phyloP scores from a whole-genome alignment of 1,139 yeast genomes.

The Hemisphaericaspora lyxosophila region DNA sequence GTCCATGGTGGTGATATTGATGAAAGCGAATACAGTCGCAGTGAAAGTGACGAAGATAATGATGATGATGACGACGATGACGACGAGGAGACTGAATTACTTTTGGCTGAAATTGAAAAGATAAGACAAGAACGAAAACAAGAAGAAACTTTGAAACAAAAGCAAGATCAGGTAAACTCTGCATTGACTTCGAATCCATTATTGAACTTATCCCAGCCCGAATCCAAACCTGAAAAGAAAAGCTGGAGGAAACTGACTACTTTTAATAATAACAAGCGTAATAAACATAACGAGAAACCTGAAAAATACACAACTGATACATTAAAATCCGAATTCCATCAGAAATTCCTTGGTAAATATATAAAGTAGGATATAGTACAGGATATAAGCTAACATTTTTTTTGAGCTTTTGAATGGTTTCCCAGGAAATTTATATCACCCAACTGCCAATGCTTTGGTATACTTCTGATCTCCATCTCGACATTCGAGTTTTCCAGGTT shows the following conservation, averaged over 20 bases:
- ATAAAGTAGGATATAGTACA: too few relatives aligned
- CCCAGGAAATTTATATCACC: too few relatives aligned
- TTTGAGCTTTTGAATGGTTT: too few relatives aligned
- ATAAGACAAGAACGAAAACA: slow-evolving; percentile 41
- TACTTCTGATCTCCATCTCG: too few relatives aligned
- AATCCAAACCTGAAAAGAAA: slow-evolving; percentile 26
- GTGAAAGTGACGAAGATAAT: slow-evolving; percentile 10
- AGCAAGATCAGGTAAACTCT: slow-evolving; percentile 20
- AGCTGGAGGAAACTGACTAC: slow-evolving; percentile 60
- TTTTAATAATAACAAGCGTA: slow-evolving; percentile 29
- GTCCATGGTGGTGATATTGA: slow-evolving; percentile 14
- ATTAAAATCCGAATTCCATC: slow-evolving; percentile 67
- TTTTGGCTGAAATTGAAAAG: slow-evolving; percentile 54
- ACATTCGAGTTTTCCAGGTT: too few relatives aligned
- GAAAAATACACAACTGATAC: slow-evolving; percentile 58
- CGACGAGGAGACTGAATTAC: slow-evolving; percentile 34
- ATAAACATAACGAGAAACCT: slow-evolving; percentile 14
- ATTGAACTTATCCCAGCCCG: slow-evolving; percentile 18
- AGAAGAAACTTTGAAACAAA: slow-evolving; percentile 18
- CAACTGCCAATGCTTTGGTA: too few relatives aligned
- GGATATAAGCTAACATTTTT: too few relatives aligned
- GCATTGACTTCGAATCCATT: slow-evolving; percentile 46
- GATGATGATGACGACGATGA: slow-evolving; percentile 14
- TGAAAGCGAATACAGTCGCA: too few relatives aligned
- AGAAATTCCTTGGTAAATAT: slow-evolving; percentile 66